These are phyloP conservation scores for Colletotrichum spaethianum DNA, from an alignment of 2,329 filamentous ascomycete species.

Conservation along the genomic window DNA sequence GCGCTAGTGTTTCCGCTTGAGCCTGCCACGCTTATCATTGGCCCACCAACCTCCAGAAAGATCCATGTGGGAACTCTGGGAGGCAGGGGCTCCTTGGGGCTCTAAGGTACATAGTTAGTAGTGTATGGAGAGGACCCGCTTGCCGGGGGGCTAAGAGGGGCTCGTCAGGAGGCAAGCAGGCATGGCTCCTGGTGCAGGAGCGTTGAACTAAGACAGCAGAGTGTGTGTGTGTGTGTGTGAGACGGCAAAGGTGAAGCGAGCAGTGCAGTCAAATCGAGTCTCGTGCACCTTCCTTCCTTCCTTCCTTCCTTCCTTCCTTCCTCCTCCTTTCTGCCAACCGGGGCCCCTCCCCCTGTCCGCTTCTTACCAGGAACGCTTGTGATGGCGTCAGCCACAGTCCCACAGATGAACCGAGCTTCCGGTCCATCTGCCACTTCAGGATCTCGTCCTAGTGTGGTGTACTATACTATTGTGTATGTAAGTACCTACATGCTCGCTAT, in stretches of 20 bases:
- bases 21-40: conserved; percentile 15
- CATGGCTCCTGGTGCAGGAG: conserved; percentile 27
- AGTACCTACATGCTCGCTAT: too few relatives aligned
- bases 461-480: too few relatives aligned
- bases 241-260: conserved; percentile 14
- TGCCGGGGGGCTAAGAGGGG: too few relatives aligned
- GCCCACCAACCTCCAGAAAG: neutral
- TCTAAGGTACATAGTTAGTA: too few relatives aligned
- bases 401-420: conserved; percentile 18
- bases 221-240: neutral
- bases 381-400: conserved; percentile 23
- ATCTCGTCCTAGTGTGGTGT: neutral
- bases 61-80: conserved; percentile 1
- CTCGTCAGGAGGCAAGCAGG: too few relatives aligned
- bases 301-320: too few relatives aligned
- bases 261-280: neutral
- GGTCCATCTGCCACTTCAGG: conserved; percentile 19
- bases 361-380: conserved; percentile 16
- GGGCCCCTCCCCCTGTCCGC: neutral
- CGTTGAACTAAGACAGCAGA: conserved; percentile 6
- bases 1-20: conserved; percentile 44
- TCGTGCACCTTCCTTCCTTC: too few relatives aligned
- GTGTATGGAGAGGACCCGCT: conserved; percentile 12
- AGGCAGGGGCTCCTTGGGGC: conserved; percentile 24
- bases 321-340: neutral